Evolutionary conservation across 345 rosid genomes (phyloP).

Genomic region (Psidium guajava): DNA sequence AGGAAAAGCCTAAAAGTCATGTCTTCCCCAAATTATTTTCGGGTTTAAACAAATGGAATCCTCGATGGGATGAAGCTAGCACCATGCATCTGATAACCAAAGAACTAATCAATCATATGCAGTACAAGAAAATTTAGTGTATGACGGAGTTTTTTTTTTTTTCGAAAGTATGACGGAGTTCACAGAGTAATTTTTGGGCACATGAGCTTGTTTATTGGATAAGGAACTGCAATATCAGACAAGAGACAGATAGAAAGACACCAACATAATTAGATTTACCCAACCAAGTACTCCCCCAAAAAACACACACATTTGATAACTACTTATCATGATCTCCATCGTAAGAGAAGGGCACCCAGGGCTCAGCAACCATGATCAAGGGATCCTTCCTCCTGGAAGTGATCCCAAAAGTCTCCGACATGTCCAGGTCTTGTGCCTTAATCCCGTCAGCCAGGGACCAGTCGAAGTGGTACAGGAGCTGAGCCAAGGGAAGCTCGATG

Average conservation of each 20-base stretch:
- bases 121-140: neutral
- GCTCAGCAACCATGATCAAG: neutral
- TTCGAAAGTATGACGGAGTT: neutral
- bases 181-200: neutral
- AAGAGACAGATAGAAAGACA: neutral
- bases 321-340: neutral
- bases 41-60: neutral
- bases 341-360: neutral
- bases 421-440: slow-evolving; percentile 1
- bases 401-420: slow-evolving; percentile 1
- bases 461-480: slow-evolving; percentile 10
- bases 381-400: neutral
- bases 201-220: neutral
- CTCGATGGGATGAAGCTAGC: neutral
- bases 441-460: slow-evolving; percentile 4
- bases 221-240: neutral
- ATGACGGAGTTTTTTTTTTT: neutral
- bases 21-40: neutral
- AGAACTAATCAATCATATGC: neutral
- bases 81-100: neutral
- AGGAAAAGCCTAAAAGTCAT: neutral
- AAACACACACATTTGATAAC: neutral
- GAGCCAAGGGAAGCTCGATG: slow-evolving; percentile 7
- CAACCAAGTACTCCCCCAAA: neutral
- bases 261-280: neutral